Base-by-base conservation (phyloP, 345 rosid species). In the Carallia brachiata region DNA sequence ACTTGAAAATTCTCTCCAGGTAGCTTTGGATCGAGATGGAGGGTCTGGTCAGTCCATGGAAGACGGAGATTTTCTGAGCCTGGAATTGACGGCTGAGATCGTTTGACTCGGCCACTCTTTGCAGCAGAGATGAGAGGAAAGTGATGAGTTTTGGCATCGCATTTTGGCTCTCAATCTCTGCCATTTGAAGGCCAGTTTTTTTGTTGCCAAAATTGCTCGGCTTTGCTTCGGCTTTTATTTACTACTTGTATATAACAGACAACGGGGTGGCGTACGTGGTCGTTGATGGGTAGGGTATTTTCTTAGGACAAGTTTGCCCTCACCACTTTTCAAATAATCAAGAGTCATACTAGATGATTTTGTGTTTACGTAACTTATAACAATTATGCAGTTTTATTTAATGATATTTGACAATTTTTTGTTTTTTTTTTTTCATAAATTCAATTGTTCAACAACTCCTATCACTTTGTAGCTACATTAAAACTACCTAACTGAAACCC, bases 31-130 rank as follows among this genome's bases (percentile, higher is more conserved):
- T 85, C 27, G 98, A 87, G 61, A 93, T 91, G 7, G 86, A 68
- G 0, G 98, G 98, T 18, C 90, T 88, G 59, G 83, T 79, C 0
- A 89, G 74, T 62, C 98, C 98, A 52, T 93, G 91, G 50, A 93
- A 93, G 36, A 87, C 88, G 0, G 97, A 91, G 5, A 81, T 73
- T n/a, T 77, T 84, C 82, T 84, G 88, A 1, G 85, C 66, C 47
- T 75, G 82, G 70, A 85, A 64, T 58, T 63, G 75, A 8, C 70
- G 36, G 47, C 70, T 71, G 5, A 34, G 70, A 65, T 93, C 97
- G 81, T 91, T 93, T 0, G 94, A 87, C 50, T 88, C 90, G 8
- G 97, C 83, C 30, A 85, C 87, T 64, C 85, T 79, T 74, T 87
- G 86, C 7, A 93, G 90, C 70, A 88, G 65, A 61, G 92, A 91